phyloP scores from a whole-genome alignment of 2,329 filamentous ascomycete genomes.

The Trichoderma harzianum region DNA sequence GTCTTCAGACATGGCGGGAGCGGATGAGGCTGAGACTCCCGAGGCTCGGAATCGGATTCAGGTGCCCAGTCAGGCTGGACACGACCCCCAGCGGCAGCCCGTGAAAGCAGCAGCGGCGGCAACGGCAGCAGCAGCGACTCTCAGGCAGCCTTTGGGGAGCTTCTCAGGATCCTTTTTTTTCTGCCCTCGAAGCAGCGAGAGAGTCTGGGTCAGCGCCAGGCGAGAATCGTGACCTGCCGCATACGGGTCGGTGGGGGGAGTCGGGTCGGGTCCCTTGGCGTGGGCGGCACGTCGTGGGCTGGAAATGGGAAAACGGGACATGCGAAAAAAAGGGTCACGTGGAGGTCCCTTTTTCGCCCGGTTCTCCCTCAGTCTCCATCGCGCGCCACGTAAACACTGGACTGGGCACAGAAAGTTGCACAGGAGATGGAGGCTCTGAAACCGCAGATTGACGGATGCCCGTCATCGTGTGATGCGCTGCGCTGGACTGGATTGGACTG shows the following conservation, averaged over 20 bases:
- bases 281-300: conserved; percentile 2
- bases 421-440: neutral
- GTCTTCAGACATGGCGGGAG: conserved; percentile 37
- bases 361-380: conserved; percentile 7
- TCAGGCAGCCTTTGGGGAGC: neutral
- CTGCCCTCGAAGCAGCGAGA: neutral
- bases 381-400: conserved; percentile 6
- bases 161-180: neutral
- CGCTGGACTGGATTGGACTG: neutral
- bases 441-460: neutral
- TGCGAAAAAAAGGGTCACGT: conserved; percentile 17
- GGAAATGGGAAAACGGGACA: neutral
- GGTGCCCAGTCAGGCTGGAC: neutral
- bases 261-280: conserved; percentile 16
- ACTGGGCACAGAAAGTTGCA: neutral
- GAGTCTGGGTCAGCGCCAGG: conserved; percentile 16
- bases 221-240: conserved; percentile 21
- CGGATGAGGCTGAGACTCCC: neutral
- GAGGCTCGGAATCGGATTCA: neutral
- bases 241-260: conserved; percentile 18
- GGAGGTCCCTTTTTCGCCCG: conserved; percentile 14
- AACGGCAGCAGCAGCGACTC: conserved; percentile 7
- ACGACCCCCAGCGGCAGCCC: conserved; percentile 15
- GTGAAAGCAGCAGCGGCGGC: conserved; percentile 6
- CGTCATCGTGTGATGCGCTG: conserved; percentile 8